A percentile compares a stretch with the other conserved stretches of the same genome.
These are phyloP conservation scores for Saksenaea vasiformis DNA, from an alignment of 371 early-diverging fungal genomes.

Conservation along the genomic window DNA sequence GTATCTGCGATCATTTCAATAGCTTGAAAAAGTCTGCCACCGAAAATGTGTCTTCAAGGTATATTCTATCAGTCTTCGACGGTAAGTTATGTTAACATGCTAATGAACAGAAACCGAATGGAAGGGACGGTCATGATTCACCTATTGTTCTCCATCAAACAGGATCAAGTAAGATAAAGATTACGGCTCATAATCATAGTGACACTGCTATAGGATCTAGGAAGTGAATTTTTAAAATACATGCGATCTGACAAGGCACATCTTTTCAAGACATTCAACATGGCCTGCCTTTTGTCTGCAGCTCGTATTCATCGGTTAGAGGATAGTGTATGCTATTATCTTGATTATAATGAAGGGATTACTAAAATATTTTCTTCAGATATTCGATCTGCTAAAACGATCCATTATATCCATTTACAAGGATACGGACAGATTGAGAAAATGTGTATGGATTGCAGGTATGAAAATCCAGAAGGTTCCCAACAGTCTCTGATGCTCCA, in stretches of 20 bases:
- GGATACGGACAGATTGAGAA: slow-evolving; percentile 51
- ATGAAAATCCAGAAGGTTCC: slow-evolving; percentile 8
- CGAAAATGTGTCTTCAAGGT: slow-evolving; percentile 15
- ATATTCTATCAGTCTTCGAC: background rate
- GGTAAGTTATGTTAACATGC: background rate
- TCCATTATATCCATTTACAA: slow-evolving; percentile 49
- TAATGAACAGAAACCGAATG: slow-evolving; percentile 24
- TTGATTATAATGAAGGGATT: background rate
- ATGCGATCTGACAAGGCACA: slow-evolving; percentile 47
- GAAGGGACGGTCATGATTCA: slow-evolving; percentile 67
- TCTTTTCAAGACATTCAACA: slow-evolving; percentile 50
- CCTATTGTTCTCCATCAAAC: slow-evolving; percentile 62
- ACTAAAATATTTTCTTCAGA: slow-evolving; percentile 17
- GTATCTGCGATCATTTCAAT: slow-evolving; percentile 48
- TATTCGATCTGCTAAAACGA: slow-evolving; percentile 53
- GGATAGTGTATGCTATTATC: slow-evolving; percentile 35
- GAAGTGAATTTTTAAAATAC: slow-evolving; percentile 57
- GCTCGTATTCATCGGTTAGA: slow-evolving; percentile 64
- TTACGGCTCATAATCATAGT: background rate
- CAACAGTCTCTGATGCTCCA: background rate
- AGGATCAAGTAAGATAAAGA: slow-evolving; percentile 49
- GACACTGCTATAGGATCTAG: slow-evolving; percentile 40
- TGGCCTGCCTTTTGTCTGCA: slow-evolving; percentile 59
- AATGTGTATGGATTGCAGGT: slow-evolving; percentile 56
- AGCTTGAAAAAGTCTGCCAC: slow-evolving; percentile 26